phyloP scores from a whole-genome alignment of 2,329 filamentous ascomycete genomes.

The Fusarium sp. region DNA sequence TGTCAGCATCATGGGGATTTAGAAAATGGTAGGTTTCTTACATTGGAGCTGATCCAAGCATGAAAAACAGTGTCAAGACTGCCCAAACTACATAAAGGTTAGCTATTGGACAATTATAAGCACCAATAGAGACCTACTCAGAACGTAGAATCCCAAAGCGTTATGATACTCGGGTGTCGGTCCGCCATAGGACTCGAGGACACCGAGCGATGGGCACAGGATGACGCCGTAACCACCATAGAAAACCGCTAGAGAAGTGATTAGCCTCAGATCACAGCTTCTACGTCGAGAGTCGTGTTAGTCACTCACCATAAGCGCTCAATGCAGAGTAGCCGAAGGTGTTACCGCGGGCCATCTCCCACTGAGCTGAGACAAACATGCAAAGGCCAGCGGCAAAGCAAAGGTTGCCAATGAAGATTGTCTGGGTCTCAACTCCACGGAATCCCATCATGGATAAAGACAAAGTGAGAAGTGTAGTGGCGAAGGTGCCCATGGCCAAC shows the following conservation, averaged over 20 bases:
- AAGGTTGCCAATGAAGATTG: constrained; percentile 42
- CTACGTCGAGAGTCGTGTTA: accelerated
- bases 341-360: constrained; percentile 42
- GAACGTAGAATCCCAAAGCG: constrained; percentile 43
- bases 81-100: constrained; percentile 37
- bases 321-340: constrained; percentile 44
- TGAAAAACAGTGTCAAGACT: constrained; percentile 42
- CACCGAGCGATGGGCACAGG: constrained; percentile 37
- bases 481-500: constrained; percentile 45
- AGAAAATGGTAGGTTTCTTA: background rate
- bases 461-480: constrained; percentile 40
- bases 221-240: constrained; percentile 44
- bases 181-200: constrained; percentile 41
- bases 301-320: constrained; percentile 39
- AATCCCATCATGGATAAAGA: constrained; percentile 45
- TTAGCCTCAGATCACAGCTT: background rate
- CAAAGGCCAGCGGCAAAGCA: constrained; percentile 45
- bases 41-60: constrained; percentile 38
- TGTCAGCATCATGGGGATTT: background rate
- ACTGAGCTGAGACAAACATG: constrained; percentile 44
- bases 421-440: constrained; percentile 42
- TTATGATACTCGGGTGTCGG: constrained; percentile 42
- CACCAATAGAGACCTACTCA: constrained; percentile 18
- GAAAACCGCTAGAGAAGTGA: constrained; percentile 29
- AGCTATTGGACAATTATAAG: background rate